A percentile compares a stretch with the other conserved stretches of the same genome.
Conservation (phyloP, 1,284 basidiomycete species). For the Ganoderma leucocontextum region DNA sequence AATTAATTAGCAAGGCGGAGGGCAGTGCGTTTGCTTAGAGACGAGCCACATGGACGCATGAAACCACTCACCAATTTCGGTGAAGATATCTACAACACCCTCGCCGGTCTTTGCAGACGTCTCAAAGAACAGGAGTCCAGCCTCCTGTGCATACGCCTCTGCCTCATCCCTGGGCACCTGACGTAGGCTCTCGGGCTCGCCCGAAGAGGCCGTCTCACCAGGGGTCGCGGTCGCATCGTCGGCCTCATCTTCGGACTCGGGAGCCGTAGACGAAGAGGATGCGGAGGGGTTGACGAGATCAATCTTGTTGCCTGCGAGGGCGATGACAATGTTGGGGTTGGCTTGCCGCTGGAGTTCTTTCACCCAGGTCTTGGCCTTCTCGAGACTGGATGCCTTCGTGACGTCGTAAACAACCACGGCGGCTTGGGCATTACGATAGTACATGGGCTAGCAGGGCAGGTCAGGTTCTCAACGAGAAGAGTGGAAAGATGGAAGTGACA, state of each 20-base stretch:
- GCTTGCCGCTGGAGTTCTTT: constrained; percentile 99
- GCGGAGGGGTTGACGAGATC: constrained; percentile 86
- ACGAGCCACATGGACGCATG: constrained; percentile 8
- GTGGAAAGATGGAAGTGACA: constrained; percentile 28
- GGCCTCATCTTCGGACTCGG: constrained; percentile 81
- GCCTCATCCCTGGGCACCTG: constrained; percentile 95
- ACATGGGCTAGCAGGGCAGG: constrained; percentile 80
- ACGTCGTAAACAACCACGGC: constrained; percentile 99
- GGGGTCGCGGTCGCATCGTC: constrained; percentile 90
- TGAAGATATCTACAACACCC: constrained; percentile 97
- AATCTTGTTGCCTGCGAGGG: constrained; percentile 95
- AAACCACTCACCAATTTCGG: constrained; percentile 86
- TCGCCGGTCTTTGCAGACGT: constrained; percentile 98
- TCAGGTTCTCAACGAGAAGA: constrained; percentile 13
- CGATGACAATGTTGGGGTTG: constrained; percentile 99
- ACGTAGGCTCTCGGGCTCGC: constrained; percentile 75
- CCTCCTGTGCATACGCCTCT: constrained; percentile 94
- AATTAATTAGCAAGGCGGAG: constrained; percentile 13
- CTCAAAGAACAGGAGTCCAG: constrained; percentile 95
- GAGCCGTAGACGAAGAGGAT: constrained; percentile 52
- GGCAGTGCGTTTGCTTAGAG: constrained; percentile 17
- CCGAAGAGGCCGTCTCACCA: constrained; percentile 64
- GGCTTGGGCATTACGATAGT: constrained; percentile 98
- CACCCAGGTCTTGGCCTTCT: constrained; percentile 99
- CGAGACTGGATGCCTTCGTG: constrained; percentile 92